These are phyloP conservation scores for Spergularia bocconei DNA, from an alignment of 148 eudicot species.

Conservation along the genomic window DNA sequence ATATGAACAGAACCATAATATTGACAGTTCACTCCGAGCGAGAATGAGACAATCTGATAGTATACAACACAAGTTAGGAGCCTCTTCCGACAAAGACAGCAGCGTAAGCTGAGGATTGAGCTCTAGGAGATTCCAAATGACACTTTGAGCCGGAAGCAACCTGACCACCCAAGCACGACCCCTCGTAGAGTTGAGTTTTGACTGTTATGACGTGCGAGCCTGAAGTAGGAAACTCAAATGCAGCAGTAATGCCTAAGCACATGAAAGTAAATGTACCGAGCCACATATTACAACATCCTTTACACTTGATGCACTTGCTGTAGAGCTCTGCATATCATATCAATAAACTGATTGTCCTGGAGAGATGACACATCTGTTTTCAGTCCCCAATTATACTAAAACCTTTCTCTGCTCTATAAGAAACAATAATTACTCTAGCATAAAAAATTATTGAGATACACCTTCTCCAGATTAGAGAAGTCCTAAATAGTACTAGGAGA, in stretches of 20 bases:
- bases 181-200: background rate
- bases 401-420: background rate
- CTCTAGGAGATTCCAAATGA: conserved; percentile 7
- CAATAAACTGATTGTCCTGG: conserved; percentile 80
- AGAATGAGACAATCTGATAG: conserved; percentile 6
- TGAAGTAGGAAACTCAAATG: conserved; percentile 10
- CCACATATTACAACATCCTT: conserved; percentile 14
- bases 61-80: conserved; percentile 10
- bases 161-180: conserved; percentile 2
- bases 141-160: background rate
- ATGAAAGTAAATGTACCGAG: conserved; percentile 7
- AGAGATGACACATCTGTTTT: background rate
- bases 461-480: too few species aligned
- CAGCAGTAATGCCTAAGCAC: conserved; percentile 13
- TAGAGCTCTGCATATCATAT: conserved; percentile 73
- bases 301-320: conserved; percentile 52
- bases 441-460: too few species aligned
- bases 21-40: conserved; percentile 20
- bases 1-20: conserved; percentile 21
- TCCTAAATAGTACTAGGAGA: too few species aligned
- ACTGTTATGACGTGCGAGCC: background rate
- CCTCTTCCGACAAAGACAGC: conserved; percentile 1
- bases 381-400: background rate
- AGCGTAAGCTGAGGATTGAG: background rate
- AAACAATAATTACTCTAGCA: background rate